These are phyloP conservation scores for Synchytrium microbalum DNA, from an alignment of 371 early-diverging fungal species.

Conservation along the genomic window DNA sequence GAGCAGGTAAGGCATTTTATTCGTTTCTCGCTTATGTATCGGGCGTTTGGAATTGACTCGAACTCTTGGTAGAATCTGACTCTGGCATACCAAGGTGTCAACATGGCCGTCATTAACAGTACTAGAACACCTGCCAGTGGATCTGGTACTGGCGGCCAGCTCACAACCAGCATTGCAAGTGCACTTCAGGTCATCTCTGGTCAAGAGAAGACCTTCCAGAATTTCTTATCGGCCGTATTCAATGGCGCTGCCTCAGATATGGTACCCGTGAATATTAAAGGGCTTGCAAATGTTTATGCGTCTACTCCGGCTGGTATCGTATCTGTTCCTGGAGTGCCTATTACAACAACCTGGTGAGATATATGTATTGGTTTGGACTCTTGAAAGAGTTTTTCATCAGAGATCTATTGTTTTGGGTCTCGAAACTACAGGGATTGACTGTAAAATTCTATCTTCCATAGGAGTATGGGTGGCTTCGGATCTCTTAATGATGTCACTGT, in stretches of 20 bases:
- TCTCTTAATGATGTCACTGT: background rate
- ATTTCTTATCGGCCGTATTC: background rate
- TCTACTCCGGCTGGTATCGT: background rate
- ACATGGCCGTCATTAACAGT: background rate
- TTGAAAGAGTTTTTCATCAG: too few species aligned
- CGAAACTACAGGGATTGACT: too few species aligned
- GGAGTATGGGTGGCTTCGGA: background rate
- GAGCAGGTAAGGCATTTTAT: background rate
- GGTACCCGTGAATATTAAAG: background rate
- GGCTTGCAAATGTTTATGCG: background rate
- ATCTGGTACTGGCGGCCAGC: background rate
- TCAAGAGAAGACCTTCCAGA: background rate
- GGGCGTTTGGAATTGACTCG: background rate
- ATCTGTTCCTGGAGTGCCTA: background rate
- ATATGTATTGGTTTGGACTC: too few species aligned
- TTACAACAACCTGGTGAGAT: background rate
- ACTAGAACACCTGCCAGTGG: background rate
- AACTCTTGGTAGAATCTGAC: background rate
- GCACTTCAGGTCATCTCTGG: background rate
- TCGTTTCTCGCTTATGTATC: background rate
- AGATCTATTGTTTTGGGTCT: too few species aligned
- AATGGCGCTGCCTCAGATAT: background rate
- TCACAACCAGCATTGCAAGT: background rate
- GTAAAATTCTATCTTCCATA: too few species aligned
- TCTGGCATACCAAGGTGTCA: background rate